Evolutionary conservation across 768 basidiomycete species (phyloP).

Genomic region (Phylloporus sp.): DNA sequence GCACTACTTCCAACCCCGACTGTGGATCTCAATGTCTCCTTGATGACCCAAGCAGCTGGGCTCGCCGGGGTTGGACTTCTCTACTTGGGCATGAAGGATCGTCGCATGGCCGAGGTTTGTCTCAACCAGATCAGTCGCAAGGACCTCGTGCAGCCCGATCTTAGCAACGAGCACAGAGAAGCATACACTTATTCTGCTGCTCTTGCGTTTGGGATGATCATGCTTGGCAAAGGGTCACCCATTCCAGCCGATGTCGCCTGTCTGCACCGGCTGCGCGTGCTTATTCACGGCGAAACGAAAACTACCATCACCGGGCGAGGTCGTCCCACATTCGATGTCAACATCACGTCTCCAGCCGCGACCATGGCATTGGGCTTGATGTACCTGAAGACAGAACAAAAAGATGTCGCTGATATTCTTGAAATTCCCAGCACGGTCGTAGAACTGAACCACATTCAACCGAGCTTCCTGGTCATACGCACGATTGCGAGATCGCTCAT

Average conservation of each 20-base stretch:
- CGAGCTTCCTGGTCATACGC: constrained; percentile 79
- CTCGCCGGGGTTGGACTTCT: constrained; percentile 84
- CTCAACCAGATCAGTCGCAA: constrained; percentile 75
- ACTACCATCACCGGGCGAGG: constrained; percentile 33
- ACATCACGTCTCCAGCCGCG: constrained; percentile 88
- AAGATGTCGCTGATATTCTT: constrained; percentile 83
- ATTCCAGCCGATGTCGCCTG: constrained; percentile 74
- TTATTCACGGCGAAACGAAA: constrained; percentile 70
- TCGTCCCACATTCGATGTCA: constrained; percentile 67
- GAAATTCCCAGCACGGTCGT: constrained; percentile 77
- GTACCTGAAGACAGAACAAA: constrained; percentile 81
- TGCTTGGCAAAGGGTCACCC: constrained; percentile 80
- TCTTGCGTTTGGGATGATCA: constrained; percentile 92
- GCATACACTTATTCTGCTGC: constrained; percentile 88
- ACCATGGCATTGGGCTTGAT: constrained; percentile 87
- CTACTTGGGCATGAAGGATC: constrained; percentile 81
- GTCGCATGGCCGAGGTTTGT: constrained; percentile 91
- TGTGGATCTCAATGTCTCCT: constrained; percentile 84
- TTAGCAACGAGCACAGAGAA: constrained; percentile 86
- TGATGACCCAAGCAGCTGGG: constrained; percentile 87
- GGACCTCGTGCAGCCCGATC: constrained; percentile 75
- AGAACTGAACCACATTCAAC: constrained; percentile 80
- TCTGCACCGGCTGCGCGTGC: constrained; percentile 61
- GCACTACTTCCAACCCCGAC: constrained; percentile 84
- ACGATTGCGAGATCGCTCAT: constrained; percentile 75